Conservation (phyloP, 179 eudicot genomes). For the Spergularia azorica region DNA sequence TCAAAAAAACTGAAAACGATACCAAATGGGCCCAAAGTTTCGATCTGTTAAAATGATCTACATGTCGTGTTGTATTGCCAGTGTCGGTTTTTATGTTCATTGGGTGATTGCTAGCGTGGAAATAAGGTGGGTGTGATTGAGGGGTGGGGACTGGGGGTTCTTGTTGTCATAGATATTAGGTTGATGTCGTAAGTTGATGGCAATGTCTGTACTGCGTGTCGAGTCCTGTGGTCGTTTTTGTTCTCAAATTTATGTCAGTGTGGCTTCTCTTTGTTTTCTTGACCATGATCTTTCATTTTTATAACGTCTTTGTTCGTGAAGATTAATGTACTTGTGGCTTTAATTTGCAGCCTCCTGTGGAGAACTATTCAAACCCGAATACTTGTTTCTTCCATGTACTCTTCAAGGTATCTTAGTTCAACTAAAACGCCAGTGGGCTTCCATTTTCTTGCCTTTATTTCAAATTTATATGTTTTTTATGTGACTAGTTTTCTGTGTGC, state of each 20-base stretch:
- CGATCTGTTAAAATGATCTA: neutral
- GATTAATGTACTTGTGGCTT: neutral
- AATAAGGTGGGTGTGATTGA: too few relatives aligned
- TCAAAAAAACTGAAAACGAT: too few relatives aligned
- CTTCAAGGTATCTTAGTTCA: slow-evolving; percentile 63
- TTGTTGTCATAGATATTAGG: neutral
- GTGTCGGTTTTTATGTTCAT: neutral
- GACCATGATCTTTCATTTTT: neutral
- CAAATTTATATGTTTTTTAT: neutral
- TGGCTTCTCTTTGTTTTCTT: neutral
- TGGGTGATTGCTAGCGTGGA: neutral
- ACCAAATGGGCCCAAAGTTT: too few relatives aligned
- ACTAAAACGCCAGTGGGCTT: neutral
- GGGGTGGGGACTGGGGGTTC: neutral
- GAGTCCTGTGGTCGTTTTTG: neutral
- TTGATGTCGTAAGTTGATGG: slow-evolving; percentile 3
- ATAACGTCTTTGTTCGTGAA: neutral
- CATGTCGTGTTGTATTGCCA: too few relatives aligned
- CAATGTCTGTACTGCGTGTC: neutral
- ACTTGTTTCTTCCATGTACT: slow-evolving; percentile 91
- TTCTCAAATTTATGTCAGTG: neutral
- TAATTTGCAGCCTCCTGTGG: slow-evolving; percentile 47
- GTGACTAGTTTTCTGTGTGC: neutral
- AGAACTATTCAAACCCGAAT: slow-evolving; percentile 82
- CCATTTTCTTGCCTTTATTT: neutral